Evolutionary conservation across 352 stramenopile species (phyloP).

Genomic region (Elongisporangium prolatum): DNA sequence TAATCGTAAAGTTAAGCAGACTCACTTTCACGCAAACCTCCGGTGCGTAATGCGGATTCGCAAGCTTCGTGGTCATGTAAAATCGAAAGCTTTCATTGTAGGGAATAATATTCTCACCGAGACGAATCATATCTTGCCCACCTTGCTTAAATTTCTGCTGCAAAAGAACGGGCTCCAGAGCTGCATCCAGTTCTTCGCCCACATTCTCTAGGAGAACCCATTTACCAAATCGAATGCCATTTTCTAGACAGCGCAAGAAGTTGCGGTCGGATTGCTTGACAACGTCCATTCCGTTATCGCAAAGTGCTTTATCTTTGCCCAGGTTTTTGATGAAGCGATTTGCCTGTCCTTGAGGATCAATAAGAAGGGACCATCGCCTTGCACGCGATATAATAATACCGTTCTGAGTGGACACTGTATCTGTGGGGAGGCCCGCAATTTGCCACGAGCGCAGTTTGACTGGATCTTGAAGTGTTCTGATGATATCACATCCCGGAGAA

Average conservation of each 20-base stretch:
- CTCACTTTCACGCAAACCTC: slow-evolving; percentile 92
- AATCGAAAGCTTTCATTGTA: slow-evolving; percentile 90
- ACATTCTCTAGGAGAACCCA: slow-evolving; percentile 91
- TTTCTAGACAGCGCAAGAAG: slow-evolving; percentile 86
- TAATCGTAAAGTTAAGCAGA: slow-evolving; percentile 93
- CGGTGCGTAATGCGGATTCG: slow-evolving; percentile 91
- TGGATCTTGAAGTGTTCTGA: slow-evolving; percentile 86
- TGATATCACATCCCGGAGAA: slow-evolving; percentile 81
- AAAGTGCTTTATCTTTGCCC: slow-evolving; percentile 57
- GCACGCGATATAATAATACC: slow-evolving; percentile 91
- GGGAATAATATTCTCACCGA: slow-evolving; percentile 88
- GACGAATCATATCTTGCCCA: slow-evolving; percentile 91
- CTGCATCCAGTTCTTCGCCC: slow-evolving; percentile 82
- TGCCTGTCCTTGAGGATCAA: slow-evolving; percentile 91
- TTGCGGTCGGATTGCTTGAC: slow-evolving; percentile 80
- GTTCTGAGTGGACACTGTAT: slow-evolving; percentile 91
- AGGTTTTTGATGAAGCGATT: slow-evolving; percentile 94
- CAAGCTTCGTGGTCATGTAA: slow-evolving; percentile 93
- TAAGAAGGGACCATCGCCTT: slow-evolving; percentile 87
- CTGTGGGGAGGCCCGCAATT: slow-evolving; percentile 87
- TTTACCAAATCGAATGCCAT: slow-evolving; percentile 90
- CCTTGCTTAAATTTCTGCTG: slow-evolving; percentile 93
- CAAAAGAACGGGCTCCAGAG: slow-evolving; percentile 87
- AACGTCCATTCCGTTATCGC: slow-evolving; percentile 82
- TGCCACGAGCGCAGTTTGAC: slow-evolving; percentile 90